Evolutionary conservation across 352 stramenopile genomes (phyloP).

Genomic region (Phytophthora sp.): DNA sequence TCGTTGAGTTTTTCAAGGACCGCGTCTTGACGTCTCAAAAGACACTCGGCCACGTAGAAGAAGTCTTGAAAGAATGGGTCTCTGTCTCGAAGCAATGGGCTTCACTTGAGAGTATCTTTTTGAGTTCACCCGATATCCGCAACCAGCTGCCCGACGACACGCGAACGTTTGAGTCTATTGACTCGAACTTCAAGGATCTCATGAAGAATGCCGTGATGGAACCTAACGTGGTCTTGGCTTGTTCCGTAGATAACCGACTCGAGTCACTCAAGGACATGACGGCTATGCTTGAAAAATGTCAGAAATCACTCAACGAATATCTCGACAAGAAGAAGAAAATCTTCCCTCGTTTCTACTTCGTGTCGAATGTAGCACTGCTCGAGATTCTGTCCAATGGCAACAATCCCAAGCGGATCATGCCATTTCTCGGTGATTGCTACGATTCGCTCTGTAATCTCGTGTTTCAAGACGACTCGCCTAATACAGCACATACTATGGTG

Average conservation of each 20-base stretch:
- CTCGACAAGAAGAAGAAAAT: constrained; percentile 94
- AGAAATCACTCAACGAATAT: constrained; percentile 90
- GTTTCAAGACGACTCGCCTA: constrained; percentile 81
- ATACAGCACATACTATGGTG: constrained; percentile 87
- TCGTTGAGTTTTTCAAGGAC: constrained; percentile 91
- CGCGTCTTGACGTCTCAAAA: constrained; percentile 81
- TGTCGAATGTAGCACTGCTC: constrained; percentile 87
- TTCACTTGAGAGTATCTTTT: constrained; percentile 89
- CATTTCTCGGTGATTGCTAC: constrained; percentile 97
- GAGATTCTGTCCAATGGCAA: constrained; percentile 91
- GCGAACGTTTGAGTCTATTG: constrained; percentile 87
- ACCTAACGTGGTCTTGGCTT: constrained; percentile 80
- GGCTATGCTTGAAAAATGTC: constrained; percentile 87
- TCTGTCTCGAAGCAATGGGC: constrained; percentile 89
- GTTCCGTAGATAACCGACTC: constrained; percentile 78
- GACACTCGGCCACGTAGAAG: constrained; percentile 83
- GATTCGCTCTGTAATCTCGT: constrained; percentile 92
- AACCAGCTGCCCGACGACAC: constrained; percentile 89
- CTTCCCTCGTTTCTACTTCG: constrained; percentile 92
- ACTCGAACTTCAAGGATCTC: constrained; percentile 91
- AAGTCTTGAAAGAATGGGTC: constrained; percentile 89
- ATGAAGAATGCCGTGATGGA: constrained; percentile 92
- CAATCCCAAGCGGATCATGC: constrained; percentile 98
- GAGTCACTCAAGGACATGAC: constrained; percentile 90
- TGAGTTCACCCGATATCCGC: constrained; percentile 88